These are phyloP conservation scores for Lolium multiflorum DNA, from an alignment of 176 grass and related monocot species.

Conservation along the genomic window DNA sequence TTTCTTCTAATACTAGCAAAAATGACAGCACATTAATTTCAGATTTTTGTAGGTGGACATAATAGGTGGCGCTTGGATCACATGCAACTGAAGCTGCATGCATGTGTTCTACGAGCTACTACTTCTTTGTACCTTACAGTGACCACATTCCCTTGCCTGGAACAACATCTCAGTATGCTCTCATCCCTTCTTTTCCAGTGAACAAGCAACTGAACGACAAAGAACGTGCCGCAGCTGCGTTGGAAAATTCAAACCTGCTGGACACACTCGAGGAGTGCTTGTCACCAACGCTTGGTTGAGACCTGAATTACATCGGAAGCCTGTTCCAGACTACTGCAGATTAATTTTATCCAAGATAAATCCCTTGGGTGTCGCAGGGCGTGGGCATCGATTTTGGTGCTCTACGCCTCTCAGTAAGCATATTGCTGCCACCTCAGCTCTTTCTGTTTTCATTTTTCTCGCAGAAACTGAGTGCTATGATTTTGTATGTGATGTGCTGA, in stretches of 20 bases:
- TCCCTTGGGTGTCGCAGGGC: constrained; percentile 2
- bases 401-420: neutral
- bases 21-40: constrained; percentile 7
- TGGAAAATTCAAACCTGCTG: constrained; percentile 79
- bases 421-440: neutral
- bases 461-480: too few species aligned
- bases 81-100: constrained; percentile 89
- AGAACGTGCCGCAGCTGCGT: constrained; percentile 85
- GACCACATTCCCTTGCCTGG: neutral
- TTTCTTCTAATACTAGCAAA: neutral
- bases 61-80: constrained; percentile 74
- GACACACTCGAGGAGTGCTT: constrained; percentile 61
- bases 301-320: neutral
- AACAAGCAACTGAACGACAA: constrained; percentile 99
- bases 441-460: too few species aligned
- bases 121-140: constrained; percentile 16
- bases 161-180: neutral
- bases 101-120: constrained; percentile 29
- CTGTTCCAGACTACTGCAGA: neutral
- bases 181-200: constrained; percentile 58
- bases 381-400: constrained; percentile 23
- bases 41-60: constrained; percentile 74
- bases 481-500: neutral
- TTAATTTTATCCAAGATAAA: too few species aligned
- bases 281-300: constrained; percentile 50